Evolutionary conservation across 495 filamentous ascomycete species (phyloP), one percentile per base, ranked within the genome.

Genomic region (Penicillium roqueforti): DNA sequence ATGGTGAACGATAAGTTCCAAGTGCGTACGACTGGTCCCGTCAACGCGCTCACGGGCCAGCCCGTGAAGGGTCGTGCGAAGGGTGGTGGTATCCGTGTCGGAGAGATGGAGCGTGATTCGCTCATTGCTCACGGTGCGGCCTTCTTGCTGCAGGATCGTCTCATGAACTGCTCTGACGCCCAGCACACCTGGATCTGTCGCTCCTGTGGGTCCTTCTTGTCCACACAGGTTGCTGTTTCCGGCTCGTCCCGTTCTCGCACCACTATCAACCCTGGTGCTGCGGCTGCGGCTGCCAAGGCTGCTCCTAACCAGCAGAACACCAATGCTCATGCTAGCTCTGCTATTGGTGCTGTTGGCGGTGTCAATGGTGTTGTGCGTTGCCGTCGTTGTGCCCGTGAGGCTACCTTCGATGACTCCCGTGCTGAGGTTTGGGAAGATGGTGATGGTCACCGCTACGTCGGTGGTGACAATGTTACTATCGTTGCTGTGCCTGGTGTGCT

Each of bases 1-100:
- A 98, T 98, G 93, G 93, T 98, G 19, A 96, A 96, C 79, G 93
- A 98, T 70, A 98, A 98, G 72, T 98, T 90, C 82, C 93, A 98
- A 72, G 93, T 97, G 53, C 84, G 93, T 67, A 97, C 93, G 3
- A 98, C 93, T 0, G 93, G 93, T 31, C 91, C 88, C 28, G 87
- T 97, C 41, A 90, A 89, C 47, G 77, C 83, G 20, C 80, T 95
- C 22, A 97, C 92, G 7, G 93, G 95, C 29, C 93, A 98, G 68
- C 93, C 93, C 23, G 91, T 97, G 74, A 96, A 98, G 77, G 93
- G 93, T 53, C 80, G 92, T 64, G 91, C 90, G 64, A 89, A 89
- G 77, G 93, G 93, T 60, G 93, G 93, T 70, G 93, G 93, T 83
- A 96, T 98, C 63, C 88, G 93, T 76, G 92, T 98, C 26, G 93